Evolutionary conservation across 106 monocot species (phyloP).

Genomic region (Acorus gramineus): DNA sequence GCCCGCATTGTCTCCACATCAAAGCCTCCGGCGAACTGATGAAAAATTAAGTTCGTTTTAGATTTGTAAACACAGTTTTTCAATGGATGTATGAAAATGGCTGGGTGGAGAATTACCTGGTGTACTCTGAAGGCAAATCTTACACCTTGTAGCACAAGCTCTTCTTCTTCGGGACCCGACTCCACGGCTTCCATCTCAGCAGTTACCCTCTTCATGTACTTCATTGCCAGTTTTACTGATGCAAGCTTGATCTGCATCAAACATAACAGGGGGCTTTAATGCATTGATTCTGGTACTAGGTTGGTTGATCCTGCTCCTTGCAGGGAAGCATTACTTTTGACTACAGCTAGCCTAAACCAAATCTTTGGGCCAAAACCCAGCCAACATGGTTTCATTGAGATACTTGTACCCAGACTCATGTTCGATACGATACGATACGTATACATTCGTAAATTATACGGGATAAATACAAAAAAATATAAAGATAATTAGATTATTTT

Average conservation of each 20-base stretch:
- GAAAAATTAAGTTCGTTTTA: too few species aligned
- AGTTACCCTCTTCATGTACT: conserved; percentile 82
- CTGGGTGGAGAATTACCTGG: conserved; percentile 43
- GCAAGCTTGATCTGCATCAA: conserved; percentile 74
- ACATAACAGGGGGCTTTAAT: neutral
- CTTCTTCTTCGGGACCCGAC: conserved; percentile 75
- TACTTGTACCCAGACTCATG: too few species aligned
- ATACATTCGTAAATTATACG: too few species aligned
- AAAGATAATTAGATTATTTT: too few species aligned
- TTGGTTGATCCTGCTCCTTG: neutral
- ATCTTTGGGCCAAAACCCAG: too few species aligned
- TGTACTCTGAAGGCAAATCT: conserved; percentile 95
- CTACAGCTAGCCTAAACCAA: too few species aligned
- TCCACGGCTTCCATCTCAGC: conserved; percentile 54
- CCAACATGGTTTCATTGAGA: too few species aligned
- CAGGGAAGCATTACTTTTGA: too few species aligned
- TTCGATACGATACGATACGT: too few species aligned
- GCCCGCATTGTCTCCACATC: conserved; percentile 91
- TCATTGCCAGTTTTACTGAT: conserved; percentile 87
- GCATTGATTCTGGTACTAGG: neutral
- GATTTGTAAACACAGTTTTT: too few species aligned
- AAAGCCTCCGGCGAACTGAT: conserved; percentile 92
- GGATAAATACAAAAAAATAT: too few species aligned
- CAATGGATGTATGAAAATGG: neutral
- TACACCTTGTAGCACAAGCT: conserved; percentile 90